Evolutionary conservation across 176 grass and related monocot genomes (phyloP).

Genomic region (Canna indica): DNA sequence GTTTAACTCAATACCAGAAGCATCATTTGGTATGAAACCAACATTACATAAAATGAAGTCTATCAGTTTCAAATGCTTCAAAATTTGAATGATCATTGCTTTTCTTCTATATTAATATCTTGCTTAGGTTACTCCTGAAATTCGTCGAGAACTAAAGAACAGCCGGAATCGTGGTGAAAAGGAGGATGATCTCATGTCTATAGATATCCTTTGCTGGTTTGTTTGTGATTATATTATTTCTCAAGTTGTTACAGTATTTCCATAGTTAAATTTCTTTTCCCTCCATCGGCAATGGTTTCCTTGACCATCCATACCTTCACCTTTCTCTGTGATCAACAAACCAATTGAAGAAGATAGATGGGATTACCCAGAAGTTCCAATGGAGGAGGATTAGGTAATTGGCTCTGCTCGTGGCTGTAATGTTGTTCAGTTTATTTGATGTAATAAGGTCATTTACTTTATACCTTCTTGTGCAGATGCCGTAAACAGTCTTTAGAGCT

Average conservation of each 20-base stretch:
- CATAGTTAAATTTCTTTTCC: too few species aligned
- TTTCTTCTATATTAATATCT: slow-evolving; percentile 1
- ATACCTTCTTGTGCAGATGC: too few species aligned
- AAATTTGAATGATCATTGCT: background rate
- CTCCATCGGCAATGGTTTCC: slow-evolving; percentile 22
- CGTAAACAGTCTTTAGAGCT: too few species aligned
- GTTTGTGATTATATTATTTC: background rate
- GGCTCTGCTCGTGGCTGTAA: background rate
- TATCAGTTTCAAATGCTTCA: slow-evolving; percentile 1
- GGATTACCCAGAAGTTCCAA: slow-evolving; percentile 67
- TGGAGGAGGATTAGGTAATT: slow-evolving; percentile 65
- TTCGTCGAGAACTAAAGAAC: slow-evolving; percentile 56
- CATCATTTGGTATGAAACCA: slow-evolving; percentile 59
- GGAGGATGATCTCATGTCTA: slow-evolving; percentile 29
- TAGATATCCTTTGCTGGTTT: slow-evolving; percentile 17
- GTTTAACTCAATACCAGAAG: slow-evolving; percentile 74
- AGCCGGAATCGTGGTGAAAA: slow-evolving; percentile 64
- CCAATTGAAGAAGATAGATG: slow-evolving; percentile 77
- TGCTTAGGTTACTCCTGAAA: slow-evolving; percentile 80
- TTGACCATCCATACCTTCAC: slow-evolving; percentile 51
- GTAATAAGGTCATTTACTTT: too few species aligned
- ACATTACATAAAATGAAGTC: background rate
- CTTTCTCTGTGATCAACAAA: slow-evolving; percentile 56
- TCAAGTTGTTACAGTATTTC: too few species aligned
- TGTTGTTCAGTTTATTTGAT: too few species aligned